Base-by-base conservation (phyloP, 2,329 filamentous ascomycete species). In the Ascochyta pisi region DNA sequence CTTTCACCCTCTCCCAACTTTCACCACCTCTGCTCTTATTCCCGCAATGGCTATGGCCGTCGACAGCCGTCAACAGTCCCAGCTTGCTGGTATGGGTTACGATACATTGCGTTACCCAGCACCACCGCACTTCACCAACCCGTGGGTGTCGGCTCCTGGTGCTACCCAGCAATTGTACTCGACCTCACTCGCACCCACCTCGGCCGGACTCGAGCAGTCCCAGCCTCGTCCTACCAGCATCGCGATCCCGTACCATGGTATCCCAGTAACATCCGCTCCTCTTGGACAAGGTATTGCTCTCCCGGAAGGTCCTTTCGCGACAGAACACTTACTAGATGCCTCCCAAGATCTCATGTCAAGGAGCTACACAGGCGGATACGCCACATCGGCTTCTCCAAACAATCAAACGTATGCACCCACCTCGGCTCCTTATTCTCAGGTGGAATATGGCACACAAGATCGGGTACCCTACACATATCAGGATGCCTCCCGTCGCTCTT, bases 11-110 rank as follows among this genome's bases (percentile, higher is more conserved):
- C 61, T 31, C 50, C 24, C 26, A 23, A 39, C 38, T n/a, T 33
- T 10, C 34, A 40, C 48, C 54, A 31, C 54, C 39, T 56, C 52
- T 23, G 50, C 52, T 5, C 47, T 51, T 56, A 38, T 42, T 34
- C 52, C 57, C 68, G 67, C 62, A 64, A 96, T 96, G 92, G 95
- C 92, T 81, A 96, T 96, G 92, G 91, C 93, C 78, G 86, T 96
- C 82, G 92, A 96, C 81, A 87, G 87, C 72, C 90, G 92, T 77
- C 92, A 94, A 80, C 91, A 82, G 66, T 65, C 73, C 63, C 77
- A 77, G 87, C 80, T 90, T 85, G 85, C 84, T 75, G 78, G 71
- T 59, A 84, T 96, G 81, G 87, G 86, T 77, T 95, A 94, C 82
- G 91, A 94, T 76, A 83, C 86, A 76, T 87, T 92, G 83, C 87